Percentiles rank a stretch among this genome's conserved stretches.
Evolutionary conservation across 352 stramenopile species (phyloP).

Genomic region (Phytophthora colocasiae): DNA sequence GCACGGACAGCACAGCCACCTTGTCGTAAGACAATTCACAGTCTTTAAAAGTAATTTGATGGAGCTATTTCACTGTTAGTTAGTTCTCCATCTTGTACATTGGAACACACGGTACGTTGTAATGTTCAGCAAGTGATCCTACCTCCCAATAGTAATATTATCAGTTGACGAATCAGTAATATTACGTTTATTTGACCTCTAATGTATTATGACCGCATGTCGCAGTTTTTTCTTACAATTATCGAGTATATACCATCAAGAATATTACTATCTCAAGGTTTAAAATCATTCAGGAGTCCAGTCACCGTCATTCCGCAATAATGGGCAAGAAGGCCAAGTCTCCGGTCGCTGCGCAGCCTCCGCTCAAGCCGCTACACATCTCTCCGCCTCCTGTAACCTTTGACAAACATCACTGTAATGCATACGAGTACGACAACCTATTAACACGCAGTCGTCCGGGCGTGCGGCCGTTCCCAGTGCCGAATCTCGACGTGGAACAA

Average conservation of each 20-base stretch:
- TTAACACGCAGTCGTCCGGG: conserved; percentile 20
- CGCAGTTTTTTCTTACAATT: not conserved
- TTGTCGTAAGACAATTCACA: not conserved
- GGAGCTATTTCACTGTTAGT: too few relatives aligned
- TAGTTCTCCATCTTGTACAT: too few relatives aligned
- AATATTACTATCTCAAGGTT: not conserved
- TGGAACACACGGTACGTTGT: too few relatives aligned
- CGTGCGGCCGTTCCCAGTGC: conserved; percentile 26
- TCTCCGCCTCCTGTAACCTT: conserved; percentile 20
- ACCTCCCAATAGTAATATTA: not conserved
- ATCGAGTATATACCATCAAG: not conserved
- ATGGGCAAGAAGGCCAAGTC: conserved; percentile 15
- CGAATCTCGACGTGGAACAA: conserved; percentile 20
- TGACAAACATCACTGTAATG: conserved; percentile 26
- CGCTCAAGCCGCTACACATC: conserved; percentile 33
- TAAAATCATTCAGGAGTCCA: not conserved
- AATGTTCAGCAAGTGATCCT: not conserved
- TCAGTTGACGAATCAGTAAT: not conserved
- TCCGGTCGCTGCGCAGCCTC: not conserved
- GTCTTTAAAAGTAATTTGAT: too few relatives aligned
- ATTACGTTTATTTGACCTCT: not conserved
- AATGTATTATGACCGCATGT: not conserved
- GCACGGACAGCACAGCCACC: not conserved
- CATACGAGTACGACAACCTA: conserved; percentile 40
- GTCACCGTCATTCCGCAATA: not conserved